These are phyloP conservation scores for Tetrahymena malaccensis DNA, from an alignment of 73 alveolate species.

Conservation along the genomic window DNA sequence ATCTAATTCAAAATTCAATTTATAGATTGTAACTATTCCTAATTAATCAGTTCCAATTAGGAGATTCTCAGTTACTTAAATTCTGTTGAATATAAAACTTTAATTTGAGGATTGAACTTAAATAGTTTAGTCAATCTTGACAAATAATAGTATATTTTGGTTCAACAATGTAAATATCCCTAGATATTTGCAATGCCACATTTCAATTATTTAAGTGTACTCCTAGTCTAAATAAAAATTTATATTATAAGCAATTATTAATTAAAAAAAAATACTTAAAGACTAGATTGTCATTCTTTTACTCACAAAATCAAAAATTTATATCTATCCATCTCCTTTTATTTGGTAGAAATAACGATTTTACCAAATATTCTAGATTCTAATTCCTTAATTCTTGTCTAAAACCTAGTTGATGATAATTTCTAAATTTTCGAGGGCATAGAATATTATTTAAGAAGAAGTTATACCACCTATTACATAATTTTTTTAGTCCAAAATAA, in stretches of 20 bases:
- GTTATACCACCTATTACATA: background rate
- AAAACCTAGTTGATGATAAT: background rate
- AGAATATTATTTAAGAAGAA: background rate
- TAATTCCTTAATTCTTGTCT: background rate
- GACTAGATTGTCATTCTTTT: background rate
- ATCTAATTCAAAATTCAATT: background rate
- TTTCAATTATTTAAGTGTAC: background rate
- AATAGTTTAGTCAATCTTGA: background rate
- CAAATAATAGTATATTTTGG: background rate
- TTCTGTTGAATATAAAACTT: background rate
- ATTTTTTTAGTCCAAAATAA: background rate
- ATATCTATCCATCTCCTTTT: no score
- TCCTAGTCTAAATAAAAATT: background rate
- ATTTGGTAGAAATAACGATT: background rate
- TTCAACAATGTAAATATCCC: background rate
- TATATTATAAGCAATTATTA: no score
- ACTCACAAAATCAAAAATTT: background rate
- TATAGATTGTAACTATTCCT: background rate
- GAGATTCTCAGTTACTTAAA: background rate
- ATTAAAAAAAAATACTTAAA: background rate
- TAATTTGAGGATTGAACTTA: background rate
- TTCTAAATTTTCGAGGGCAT: background rate
- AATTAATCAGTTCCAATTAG: background rate
- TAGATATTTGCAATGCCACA: background rate
- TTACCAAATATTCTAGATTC: background rate